Base-by-base conservation (phyloP, 2,329 filamentous ascomycete species). In the Neofusicoccum laricinum region DNA sequence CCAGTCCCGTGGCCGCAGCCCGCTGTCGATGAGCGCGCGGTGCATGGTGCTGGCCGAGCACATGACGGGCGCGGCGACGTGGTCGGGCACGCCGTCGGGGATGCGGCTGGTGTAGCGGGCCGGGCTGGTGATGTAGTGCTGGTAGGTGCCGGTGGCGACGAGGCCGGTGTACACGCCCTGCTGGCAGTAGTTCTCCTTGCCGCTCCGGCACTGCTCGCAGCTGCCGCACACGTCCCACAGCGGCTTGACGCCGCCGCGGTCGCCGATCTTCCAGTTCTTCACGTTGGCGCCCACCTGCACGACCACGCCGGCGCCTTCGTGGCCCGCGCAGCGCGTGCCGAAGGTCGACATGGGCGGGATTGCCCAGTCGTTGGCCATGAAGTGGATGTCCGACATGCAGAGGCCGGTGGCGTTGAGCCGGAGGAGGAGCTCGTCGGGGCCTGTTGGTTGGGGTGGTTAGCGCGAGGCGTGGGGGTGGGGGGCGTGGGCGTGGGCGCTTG, bases 251-350 rank as follows among this genome's bases (percentile, higher is more conserved):
- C 84, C 84, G 2, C 79, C 84, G 25, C 84, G 75, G 66, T 86
- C 82, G 4, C 85, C 84, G 1, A 85, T 68, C 57, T 84, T 77
- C 68, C 73, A 75, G 45, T 76, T 81, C 69, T 80, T 83, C 17
- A 86, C 84, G 34, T 82, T 80, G 12, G 77, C 71, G 12, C 85
- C 85, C 3, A 86, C 71, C 61, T 85, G 82, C 34, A 86, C 85
- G 7, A 88, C 84, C 0, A 86, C 78, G 4, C 85, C 85, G 2
- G 84, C 83, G 30, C 85, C 85, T 71, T 86, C 84, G 71, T 86
- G 85, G 3, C 82, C 83, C 0, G 82, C 77, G 14, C 80, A 84
- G 19, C 77, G 76, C 1, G 78, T 77, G 5, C 79, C 78, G 41
- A 82, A 75, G 0, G 68, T 67, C 6, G 72, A 74, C 75, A 78